Percentiles rank a stretch among this genome's conserved stretches.
phyloP scores from a whole-genome alignment of 148 eudicot genomes.

The Nepenthes mirabilis region DNA sequence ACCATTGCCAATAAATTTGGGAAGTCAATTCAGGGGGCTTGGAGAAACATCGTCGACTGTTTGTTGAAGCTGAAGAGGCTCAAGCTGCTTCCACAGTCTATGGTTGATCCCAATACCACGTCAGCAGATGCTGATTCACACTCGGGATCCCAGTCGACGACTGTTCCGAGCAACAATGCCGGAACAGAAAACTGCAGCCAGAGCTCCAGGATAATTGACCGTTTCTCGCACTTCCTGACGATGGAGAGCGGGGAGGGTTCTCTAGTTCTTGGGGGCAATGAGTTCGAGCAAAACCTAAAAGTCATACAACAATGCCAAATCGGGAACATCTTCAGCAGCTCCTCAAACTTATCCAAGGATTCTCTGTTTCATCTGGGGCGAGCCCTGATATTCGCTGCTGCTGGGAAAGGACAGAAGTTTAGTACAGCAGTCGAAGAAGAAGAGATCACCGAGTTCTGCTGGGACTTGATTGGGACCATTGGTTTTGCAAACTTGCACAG shows the following conservation, averaged over 20 bases:
- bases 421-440: slow-evolving; percentile 86
- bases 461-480: slow-evolving; percentile 55
- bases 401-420: slow-evolving; percentile 93
- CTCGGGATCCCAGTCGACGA: slow-evolving; percentile 24
- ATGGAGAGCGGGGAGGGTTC: slow-evolving; percentile 72
- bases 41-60: slow-evolving; percentile 91
- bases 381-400: slow-evolving; percentile 71
- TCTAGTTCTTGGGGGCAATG: slow-evolving; percentile 66
- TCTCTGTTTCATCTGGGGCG: slow-evolving; percentile 72
- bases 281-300: slow-evolving; percentile 78
- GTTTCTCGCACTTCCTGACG: slow-evolving; percentile 48
- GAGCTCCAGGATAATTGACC: slow-evolving; percentile 27
- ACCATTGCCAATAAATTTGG: slow-evolving; percentile 74
- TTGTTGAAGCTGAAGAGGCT: slow-evolving; percentile 75
- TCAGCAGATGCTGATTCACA: slow-evolving; percentile 13
- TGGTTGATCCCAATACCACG: slow-evolving; percentile 35
- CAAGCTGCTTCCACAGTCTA: slow-evolving; percentile 65
- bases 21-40: slow-evolving; percentile 63
- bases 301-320: slow-evolving; percentile 74
- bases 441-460: slow-evolving; percentile 78
- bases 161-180: not conserved
- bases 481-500: slow-evolving; percentile 40
- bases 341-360: slow-evolving; percentile 50
- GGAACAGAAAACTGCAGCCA: slow-evolving; percentile 20
- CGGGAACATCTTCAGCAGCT: slow-evolving; percentile 54